Percentiles rank a stretch among this genome's conserved stretches.
These are phyloP conservation scores for Abrus precatorius DNA, from an alignment of 306 rosid species.

Conservation along the genomic window DNA sequence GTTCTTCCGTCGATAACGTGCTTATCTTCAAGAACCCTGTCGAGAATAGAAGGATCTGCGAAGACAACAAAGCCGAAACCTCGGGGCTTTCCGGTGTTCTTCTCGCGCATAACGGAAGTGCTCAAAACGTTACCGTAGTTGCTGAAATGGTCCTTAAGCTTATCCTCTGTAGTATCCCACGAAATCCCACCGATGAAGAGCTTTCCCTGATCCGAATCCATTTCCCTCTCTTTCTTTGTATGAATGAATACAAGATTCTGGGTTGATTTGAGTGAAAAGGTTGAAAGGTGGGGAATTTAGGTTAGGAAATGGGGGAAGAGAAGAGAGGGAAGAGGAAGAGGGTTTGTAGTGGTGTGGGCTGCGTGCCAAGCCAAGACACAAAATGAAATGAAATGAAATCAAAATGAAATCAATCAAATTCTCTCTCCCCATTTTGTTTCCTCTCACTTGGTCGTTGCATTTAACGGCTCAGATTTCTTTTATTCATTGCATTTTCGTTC, in stretches of 20 bases:
- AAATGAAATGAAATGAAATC: neutral
- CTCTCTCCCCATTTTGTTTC: neutral
- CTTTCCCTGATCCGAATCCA: constrained; percentile 99
- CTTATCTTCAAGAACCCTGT: constrained; percentile 88
- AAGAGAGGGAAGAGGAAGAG: neutral
- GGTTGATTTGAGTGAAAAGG: neutral
- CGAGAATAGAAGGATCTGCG: constrained; percentile 86
- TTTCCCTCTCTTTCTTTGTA: constrained; percentile 30
- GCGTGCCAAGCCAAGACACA: neutral
- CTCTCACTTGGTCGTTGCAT: neutral
- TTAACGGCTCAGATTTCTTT: constrained; percentile 17
- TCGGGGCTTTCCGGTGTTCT: constrained; percentile 82
- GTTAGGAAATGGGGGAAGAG: neutral
- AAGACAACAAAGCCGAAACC: constrained; percentile 95
- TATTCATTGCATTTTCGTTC: neutral
- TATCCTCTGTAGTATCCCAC: constrained; percentile 94
- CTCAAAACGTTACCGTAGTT: constrained; percentile 85
- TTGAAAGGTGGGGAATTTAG: constrained; percentile 11
- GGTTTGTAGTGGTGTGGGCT: constrained; percentile 18
- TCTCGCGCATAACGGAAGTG: constrained; percentile 91
- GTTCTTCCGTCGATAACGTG: constrained; percentile 93
- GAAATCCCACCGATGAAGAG: constrained; percentile 96
- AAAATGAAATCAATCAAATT: too few species aligned
- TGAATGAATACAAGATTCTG: neutral
- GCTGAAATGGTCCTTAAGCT: constrained; percentile 82